These are phyloP conservation scores for Daedaleopsis nitida DNA, from an alignment of 768 basidiomycete genomes.

Conservation along the genomic window DNA sequence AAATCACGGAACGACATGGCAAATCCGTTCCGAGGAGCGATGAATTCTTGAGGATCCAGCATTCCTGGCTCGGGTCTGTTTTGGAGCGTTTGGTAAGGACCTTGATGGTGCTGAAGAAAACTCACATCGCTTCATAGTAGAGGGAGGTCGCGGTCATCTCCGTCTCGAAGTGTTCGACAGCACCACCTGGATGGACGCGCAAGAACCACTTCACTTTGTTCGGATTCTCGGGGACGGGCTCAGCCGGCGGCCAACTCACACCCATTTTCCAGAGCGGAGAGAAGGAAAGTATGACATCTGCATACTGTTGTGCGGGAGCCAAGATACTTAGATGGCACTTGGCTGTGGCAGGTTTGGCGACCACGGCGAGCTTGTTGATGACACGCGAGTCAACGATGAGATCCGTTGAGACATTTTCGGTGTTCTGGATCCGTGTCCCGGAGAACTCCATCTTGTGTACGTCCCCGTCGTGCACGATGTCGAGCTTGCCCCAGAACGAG, in stretches of 20 bases:
- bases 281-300: conserved; percentile 73
- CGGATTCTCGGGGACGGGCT: conserved; percentile 50
- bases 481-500: conserved; percentile 85
- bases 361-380: conserved; percentile 74
- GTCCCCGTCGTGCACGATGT: conserved; percentile 77
- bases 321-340: conserved; percentile 77
- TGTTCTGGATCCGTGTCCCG: conserved; percentile 70
- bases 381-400: conserved; percentile 77
- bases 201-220: conserved; percentile 83
- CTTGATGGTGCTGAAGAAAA: conserved; percentile 11
- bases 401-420: conserved; percentile 64
- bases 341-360: conserved; percentile 72
- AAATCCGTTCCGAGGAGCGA: conserved; percentile 81
- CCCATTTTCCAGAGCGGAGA: conserved; percentile 76
- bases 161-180: conserved; percentile 83
- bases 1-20: conserved; percentile 85
- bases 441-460: conserved; percentile 81
- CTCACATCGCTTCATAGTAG: conserved; percentile 86
- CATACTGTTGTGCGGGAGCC: conserved; percentile 74
- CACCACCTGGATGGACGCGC: conserved; percentile 82
- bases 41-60: conserved; percentile 78
- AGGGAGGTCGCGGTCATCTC: conserved; percentile 77
- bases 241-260: conserved; percentile 78
- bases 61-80: conserved; percentile 73
- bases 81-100: neutral